A percentile compares a stretch with the other conserved stretches of the same genome.
These are phyloP conservation scores for Colletotrichum lini DNA, from an alignment of 2,329 filamentous ascomycete species.

Conservation along the genomic window DNA sequence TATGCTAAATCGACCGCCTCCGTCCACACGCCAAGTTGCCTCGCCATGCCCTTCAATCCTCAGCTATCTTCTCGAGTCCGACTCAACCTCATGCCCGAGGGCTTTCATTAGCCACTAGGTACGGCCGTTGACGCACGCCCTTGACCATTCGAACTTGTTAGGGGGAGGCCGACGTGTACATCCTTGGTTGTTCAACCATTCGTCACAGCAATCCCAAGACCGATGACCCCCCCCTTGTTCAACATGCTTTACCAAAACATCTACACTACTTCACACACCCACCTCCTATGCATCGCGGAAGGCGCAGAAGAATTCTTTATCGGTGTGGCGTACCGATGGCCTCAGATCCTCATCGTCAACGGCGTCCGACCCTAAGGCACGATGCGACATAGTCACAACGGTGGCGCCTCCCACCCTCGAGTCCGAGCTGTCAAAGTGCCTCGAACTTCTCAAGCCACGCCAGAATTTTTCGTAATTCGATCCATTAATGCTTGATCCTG, in stretches of 20 bases:
- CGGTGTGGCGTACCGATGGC: conserved; percentile 27
- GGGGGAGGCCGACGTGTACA: neutral
- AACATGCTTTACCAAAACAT: conserved; percentile 4
- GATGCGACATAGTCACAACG: conserved; percentile 31
- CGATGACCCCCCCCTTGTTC: neutral
- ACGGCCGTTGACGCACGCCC: conserved; percentile 10
- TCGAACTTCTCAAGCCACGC: conserved; percentile 14
- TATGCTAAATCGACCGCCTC: conserved; percentile 25
- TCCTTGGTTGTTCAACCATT: neutral
- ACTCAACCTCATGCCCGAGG: neutral
- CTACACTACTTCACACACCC: neutral
- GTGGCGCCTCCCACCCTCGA: conserved; percentile 26
- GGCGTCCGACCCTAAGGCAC: conserved; percentile 17
- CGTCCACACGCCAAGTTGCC: neutral
- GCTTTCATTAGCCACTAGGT: conserved; percentile 6
- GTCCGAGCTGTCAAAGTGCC: conserved; percentile 12
- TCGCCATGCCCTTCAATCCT: conserved; percentile 7
- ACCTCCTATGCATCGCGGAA: neutral
- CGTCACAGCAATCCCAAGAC: neutral
- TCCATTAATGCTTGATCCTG: conserved; percentile 30
- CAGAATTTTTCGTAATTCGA: conserved; percentile 31
- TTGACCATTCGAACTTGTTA: neutral
- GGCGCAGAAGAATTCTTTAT: conserved; percentile 23
- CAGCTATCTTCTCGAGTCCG: neutral
- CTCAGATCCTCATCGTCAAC: conserved; percentile 36